Percentiles rank a stretch among this genome's conserved stretches.
phyloP scores from a whole-genome alignment of 2,329 filamentous ascomycete species.

The Xylariaceae sp. region DNA sequence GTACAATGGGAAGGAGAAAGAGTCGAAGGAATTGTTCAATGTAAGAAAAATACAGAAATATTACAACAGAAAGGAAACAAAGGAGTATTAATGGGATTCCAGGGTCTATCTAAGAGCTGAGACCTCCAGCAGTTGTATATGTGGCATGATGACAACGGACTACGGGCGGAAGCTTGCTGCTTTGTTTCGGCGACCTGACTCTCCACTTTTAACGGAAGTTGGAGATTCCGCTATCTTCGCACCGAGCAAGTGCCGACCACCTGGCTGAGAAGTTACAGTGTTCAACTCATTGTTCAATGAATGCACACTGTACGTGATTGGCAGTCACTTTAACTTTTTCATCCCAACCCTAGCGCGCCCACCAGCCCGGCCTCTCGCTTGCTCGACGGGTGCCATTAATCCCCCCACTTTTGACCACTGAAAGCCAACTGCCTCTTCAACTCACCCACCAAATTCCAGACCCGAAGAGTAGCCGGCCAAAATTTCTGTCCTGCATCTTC shows the following conservation, averaged over 20 bases:
- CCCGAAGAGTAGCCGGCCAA: slow-evolving; percentile 27
- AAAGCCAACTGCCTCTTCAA: no score
- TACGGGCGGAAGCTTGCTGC: slow-evolving; percentile 1
- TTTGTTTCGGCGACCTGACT: no score
- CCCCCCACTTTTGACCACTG: slow-evolving; percentile 17
- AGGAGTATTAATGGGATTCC: background rate
- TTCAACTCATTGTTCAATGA: slow-evolving; percentile 6
- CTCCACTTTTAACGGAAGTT: slow-evolving; percentile 19
- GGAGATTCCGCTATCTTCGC: slow-evolving; percentile 15
- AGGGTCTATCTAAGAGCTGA: slow-evolving; percentile 1
- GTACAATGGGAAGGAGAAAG: no score
- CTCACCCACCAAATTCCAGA: slow-evolving; percentile 13
- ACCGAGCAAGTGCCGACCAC: slow-evolving; percentile 7
- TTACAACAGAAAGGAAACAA: background rate
- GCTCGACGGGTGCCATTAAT: background rate
- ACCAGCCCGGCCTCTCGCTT: background rate
- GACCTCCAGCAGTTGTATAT: slow-evolving; percentile 12
- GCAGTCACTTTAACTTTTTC: no score
- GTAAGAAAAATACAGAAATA: background rate
- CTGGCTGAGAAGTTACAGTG: slow-evolving; percentile 8
- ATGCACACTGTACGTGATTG: no score
- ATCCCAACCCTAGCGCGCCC: background rate
- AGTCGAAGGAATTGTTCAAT: no score
- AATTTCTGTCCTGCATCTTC: slow-evolving; percentile 28
- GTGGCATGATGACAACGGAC: slow-evolving; percentile 12